Percentiles rank a stretch among this genome's conserved stretches.
These are phyloP conservation scores for Eremothecium gossypii DNA, from an alignment of 1,139 yeast species.

Conservation along the genomic window DNA sequence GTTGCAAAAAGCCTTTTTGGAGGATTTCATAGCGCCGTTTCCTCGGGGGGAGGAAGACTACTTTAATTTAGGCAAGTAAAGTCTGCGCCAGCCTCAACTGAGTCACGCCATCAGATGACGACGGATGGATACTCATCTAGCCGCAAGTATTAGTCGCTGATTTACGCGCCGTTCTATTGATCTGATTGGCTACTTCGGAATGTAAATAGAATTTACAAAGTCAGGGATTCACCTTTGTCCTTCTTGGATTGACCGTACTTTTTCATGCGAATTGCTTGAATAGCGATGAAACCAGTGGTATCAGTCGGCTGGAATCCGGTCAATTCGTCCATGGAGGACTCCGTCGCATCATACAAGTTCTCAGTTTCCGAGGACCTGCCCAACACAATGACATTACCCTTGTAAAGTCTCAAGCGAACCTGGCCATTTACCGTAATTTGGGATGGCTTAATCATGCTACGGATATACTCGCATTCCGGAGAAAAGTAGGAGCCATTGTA, in stretches of 20 bases:
- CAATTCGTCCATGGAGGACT: constrained; percentile 97
- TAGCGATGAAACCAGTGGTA: constrained; percentile 94
- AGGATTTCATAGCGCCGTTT: no score
- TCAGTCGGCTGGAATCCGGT: constrained; percentile 97
- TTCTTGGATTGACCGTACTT: constrained; percentile 94
- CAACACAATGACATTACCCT: constrained; percentile 73
- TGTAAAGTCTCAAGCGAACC: constrained; percentile 88
- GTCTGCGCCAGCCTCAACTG: no score
- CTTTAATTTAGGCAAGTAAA: no score
- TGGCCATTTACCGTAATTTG: constrained; percentile 93
- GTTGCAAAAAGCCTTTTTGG: no score
- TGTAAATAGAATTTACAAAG: constrained; percentile 22
- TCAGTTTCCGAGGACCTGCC: constrained; percentile 95
- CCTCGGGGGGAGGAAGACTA: no score
- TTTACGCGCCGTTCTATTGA: not conserved
- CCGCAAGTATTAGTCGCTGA: not conserved
- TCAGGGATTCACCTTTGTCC: constrained; percentile 45
- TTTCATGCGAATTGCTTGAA: constrained; percentile 95
- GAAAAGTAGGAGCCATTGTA: constrained; percentile 97
- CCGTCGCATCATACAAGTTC: constrained; percentile 94
- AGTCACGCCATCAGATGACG: no score
- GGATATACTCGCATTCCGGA: constrained; percentile 94
- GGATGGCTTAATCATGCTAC: constrained; percentile 88
- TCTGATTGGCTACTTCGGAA: not conserved
- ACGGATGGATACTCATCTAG: not conserved